These are phyloP conservation scores for Lantana camara DNA, from an alignment of 257 asterid genomes.

Conservation along the genomic window DNA sequence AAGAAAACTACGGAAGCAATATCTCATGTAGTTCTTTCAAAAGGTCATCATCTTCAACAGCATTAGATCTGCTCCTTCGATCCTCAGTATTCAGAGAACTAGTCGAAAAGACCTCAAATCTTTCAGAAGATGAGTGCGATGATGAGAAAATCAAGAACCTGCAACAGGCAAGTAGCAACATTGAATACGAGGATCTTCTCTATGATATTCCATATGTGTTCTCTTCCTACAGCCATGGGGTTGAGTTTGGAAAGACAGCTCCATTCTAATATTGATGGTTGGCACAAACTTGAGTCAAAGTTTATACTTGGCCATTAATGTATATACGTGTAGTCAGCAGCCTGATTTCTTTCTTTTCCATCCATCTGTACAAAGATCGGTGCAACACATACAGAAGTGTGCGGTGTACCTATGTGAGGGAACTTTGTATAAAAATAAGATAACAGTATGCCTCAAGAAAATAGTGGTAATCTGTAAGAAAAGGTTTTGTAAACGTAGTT, in stretches of 20 bases:
- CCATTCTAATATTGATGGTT: constrained; percentile 30
- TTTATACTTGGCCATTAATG: constrained; percentile 18
- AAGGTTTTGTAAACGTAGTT: neutral
- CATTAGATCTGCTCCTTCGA: neutral
- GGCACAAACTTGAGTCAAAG: constrained; percentile 9
- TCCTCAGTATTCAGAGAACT: neutral
- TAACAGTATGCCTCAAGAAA: neutral
- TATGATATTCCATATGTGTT: constrained; percentile 26
- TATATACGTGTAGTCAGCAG: constrained; percentile 15
- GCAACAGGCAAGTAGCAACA: neutral
- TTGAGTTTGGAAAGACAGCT: constrained; percentile 37
- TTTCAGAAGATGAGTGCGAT: neutral
- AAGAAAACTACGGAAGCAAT: neutral
- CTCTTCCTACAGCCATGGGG: constrained; percentile 34
- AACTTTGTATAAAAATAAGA: constrained; percentile 6
- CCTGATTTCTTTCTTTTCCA: neutral
- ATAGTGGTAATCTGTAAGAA: neutral
- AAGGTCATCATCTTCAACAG: neutral
- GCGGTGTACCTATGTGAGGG: neutral
- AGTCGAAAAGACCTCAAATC: neutral
- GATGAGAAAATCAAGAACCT: neutral
- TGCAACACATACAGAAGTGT: constrained; percentile 2
- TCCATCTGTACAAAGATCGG: constrained; percentile 18
- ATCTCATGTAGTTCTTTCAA: neutral
- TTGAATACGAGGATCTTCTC: neutral